A percentile compares a stretch with the other conserved stretches of the same genome.
These are phyloP conservation scores for Panaeolus cyanescens DNA, from an alignment of 768 basidiomycete species.

Conservation along the genomic window DNA sequence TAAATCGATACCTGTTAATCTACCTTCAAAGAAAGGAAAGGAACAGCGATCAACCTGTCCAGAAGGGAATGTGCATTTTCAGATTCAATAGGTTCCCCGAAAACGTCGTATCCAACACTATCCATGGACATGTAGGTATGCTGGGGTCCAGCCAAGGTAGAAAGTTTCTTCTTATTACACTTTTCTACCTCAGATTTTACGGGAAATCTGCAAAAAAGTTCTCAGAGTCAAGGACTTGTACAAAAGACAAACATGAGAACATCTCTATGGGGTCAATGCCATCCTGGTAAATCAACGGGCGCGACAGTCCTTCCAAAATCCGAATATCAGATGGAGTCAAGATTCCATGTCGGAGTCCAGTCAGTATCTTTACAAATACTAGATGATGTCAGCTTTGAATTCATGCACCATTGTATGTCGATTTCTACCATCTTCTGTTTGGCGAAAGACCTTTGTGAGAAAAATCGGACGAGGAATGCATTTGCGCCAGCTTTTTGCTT, in stretches of 20 bases:
- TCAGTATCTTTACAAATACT: conserved; percentile 86
- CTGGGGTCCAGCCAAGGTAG: conserved; percentile 40
- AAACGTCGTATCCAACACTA: conserved; percentile 42
- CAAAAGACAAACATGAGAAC: conserved; percentile 36
- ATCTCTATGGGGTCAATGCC: conserved; percentile 82
- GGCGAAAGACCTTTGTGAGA: conserved; percentile 71
- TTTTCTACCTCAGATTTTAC: conserved; percentile 74
- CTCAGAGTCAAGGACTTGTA: neutral
- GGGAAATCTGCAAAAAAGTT: conserved; percentile 58
- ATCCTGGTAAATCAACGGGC: conserved; percentile 64
- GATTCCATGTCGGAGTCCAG: conserved; percentile 81
- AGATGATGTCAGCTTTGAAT: neutral
- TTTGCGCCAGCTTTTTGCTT: conserved; percentile 58
- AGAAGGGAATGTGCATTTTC: neutral
- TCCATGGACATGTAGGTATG: conserved; percentile 44
- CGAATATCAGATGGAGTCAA: conserved; percentile 55
- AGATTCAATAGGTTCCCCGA: conserved; percentile 18
- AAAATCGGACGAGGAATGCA: conserved; percentile 49
- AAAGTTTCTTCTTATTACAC: conserved; percentile 67
- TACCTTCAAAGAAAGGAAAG: neutral
- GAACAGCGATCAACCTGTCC: neutral
- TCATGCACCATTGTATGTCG: neutral
- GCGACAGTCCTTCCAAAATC: conserved; percentile 54
- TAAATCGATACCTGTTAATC: too few species aligned
- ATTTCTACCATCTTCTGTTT: conserved; percentile 54